Conservation (phyloP, 108 stramenopile genomes). For the Cyclotella sp. region DNA sequence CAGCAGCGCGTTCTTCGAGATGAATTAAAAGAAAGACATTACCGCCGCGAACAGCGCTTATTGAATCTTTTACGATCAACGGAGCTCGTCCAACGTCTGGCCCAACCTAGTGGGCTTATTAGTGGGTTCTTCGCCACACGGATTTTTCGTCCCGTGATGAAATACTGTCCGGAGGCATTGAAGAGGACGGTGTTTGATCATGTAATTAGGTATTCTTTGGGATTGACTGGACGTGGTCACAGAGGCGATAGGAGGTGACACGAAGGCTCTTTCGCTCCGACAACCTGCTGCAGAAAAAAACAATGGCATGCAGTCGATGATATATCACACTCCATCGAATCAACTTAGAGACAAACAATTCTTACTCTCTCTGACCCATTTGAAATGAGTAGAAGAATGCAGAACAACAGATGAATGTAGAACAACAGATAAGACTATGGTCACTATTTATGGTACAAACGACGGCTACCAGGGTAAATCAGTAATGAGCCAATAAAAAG, state of each 20-base stretch:
- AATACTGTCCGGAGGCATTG: conserved; percentile 62
- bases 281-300: no score
- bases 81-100: conserved; percentile 82
- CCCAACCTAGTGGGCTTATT: conserved; percentile 67
- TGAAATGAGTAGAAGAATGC: no score
- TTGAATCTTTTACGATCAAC: conserved; percentile 78
- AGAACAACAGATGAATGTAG: no score
- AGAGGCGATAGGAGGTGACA: neutral
- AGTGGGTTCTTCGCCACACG: conserved; percentile 57
- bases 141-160: conserved; percentile 75
- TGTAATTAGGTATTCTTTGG: conserved; percentile 80
- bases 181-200: conserved; percentile 80
- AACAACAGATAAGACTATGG: no score
- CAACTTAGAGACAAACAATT: no score
- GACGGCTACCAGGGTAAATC: no score
- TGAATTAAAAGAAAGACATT: conserved; percentile 59
- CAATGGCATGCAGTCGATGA: no score
- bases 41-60: conserved; percentile 57
- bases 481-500: no score
- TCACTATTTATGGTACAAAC: no score
- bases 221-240: conserved; percentile 34
- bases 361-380: no score
- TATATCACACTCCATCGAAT: no score
- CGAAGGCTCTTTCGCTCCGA: no score
- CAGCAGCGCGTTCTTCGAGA: conserved; percentile 60